phyloP scores from a whole-genome alignment of 495 filamentous ascomycete genomes.

The Annulohypoxylon bovei region DNA sequence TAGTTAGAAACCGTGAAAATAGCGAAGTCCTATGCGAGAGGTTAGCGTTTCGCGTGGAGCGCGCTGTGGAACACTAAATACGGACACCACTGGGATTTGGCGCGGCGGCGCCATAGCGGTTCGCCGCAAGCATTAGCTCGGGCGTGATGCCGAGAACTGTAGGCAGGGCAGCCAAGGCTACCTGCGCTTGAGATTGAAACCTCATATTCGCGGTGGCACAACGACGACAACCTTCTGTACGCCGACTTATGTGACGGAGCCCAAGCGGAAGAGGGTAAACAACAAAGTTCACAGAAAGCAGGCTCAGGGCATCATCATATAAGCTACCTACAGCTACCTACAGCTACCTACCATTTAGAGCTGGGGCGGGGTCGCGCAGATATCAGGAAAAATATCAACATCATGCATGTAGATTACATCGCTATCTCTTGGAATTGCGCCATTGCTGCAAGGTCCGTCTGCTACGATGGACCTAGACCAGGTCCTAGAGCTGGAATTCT shows the following conservation, averaged over 20 bases:
- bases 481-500: slow-evolving; percentile 24
- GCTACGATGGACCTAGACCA: slow-evolving; percentile 25
- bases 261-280: slow-evolving; percentile 15
- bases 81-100: slow-evolving; percentile 48
- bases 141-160: slow-evolving; percentile 44
- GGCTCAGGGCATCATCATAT: slow-evolving; percentile 25
- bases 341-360: too few species aligned
- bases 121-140: slow-evolving; percentile 45
- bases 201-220: slow-evolving; percentile 41
- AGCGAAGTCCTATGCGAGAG: slow-evolving; percentile 40
- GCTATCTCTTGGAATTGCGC: slow-evolving; percentile 36
- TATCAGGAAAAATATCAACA: slow-evolving; percentile 36
- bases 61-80: slow-evolving; percentile 19
- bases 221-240: slow-evolving; percentile 21
- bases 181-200: slow-evolving; percentile 39
- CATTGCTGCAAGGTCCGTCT: slow-evolving; percentile 24
- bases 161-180: slow-evolving; percentile 43
- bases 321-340: neutral
- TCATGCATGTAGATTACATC: slow-evolving; percentile 37
- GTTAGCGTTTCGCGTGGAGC: neutral
- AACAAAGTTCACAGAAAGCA: slow-evolving; percentile 4
- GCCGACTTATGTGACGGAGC: slow-evolving; percentile 17
- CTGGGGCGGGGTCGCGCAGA: slow-evolving; percentile 25
- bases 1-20: slow-evolving; percentile 64
- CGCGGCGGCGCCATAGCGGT: slow-evolving; percentile 44